phyloP scores from a whole-genome alignment of 768 basidiomycete species.

The Lyophyllum decastes region DNA sequence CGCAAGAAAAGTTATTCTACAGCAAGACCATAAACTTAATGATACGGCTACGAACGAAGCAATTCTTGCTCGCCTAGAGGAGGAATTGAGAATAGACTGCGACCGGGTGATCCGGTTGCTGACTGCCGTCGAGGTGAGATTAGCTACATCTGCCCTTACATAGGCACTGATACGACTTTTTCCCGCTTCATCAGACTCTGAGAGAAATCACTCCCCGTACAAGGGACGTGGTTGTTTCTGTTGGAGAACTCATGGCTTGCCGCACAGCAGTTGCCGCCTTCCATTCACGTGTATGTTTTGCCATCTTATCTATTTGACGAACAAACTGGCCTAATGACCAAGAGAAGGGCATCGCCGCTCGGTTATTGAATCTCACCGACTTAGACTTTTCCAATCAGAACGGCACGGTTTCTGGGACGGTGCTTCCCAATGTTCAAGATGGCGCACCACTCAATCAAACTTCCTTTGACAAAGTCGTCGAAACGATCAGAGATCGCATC shows the following conservation, averaged over 20 bases:
- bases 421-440: too few species aligned
- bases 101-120: not conserved
- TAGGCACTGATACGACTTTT: too few species aligned
- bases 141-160: not conserved
- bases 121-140: slow-evolving; percentile 3
- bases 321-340: too few species aligned
- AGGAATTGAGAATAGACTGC: slow-evolving; percentile 2
- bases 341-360: too few species aligned
- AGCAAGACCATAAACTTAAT: not conserved
- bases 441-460: too few species aligned
- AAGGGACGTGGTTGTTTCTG: slow-evolving; percentile 6
- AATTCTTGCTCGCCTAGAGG: not conserved
- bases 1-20: too few species aligned
- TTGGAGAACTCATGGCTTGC: slow-evolving; percentile 13
- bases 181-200: not conserved
- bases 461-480: too few species aligned
- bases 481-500: too few species aligned
- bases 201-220: slow-evolving; percentile 5
- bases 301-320: not conserved
- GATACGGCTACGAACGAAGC: not conserved
- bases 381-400: too few species aligned
- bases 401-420: too few species aligned
- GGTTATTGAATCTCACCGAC: too few species aligned
- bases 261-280: slow-evolving; percentile 12
- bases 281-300: not conserved